Evolutionary conservation across 2,329 filamentous ascomycete genomes (phyloP).

Genomic region (Knufia fluminis): DNA sequence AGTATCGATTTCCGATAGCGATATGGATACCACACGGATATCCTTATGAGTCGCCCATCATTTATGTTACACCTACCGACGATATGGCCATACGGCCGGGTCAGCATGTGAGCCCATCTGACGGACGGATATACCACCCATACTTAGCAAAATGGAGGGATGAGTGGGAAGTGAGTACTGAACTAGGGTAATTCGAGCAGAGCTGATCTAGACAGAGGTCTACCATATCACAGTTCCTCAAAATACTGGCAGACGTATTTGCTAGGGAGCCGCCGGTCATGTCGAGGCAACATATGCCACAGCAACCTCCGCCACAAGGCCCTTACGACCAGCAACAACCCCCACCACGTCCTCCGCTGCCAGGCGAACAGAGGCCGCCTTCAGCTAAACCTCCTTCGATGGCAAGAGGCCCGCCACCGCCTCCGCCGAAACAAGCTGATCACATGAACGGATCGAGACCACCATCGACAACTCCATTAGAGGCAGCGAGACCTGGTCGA

Average conservation of each 20-base stretch:
- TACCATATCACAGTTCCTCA: conserved; percentile 70
- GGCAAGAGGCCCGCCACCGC: conserved; percentile 49
- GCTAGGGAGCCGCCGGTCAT: conserved; percentile 90
- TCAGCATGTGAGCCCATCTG: conserved; percentile 78
- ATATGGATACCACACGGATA: conserved; percentile 92
- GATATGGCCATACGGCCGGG: conserved; percentile 85
- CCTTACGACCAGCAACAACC: conserved; percentile 35
- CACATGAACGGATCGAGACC: conserved; percentile 25
- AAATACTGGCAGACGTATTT: conserved; percentile 76
- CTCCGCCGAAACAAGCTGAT: conserved; percentile 49
- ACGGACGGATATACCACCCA: conserved; percentile 90
- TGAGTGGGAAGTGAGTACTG: conserved; percentile 71
- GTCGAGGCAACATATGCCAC: conserved; percentile 49
- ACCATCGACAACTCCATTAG: conserved; percentile 14
- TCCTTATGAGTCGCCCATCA: conserved; percentile 72
- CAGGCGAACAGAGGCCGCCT: conserved; percentile 45
- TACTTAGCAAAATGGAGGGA: conserved; percentile 84
- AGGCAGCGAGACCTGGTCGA: conserved; percentile 15
- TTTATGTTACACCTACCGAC: conserved; percentile 79
- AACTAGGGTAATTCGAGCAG: background rate
- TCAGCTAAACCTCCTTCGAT: conserved; percentile 23
- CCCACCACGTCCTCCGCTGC: conserved; percentile 63
- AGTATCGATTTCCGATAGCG: conserved; percentile 83
- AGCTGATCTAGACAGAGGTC: conserved; percentile 52
- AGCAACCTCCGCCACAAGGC: conserved; percentile 26